Conservation (phyloP, 345 rosid species). For the Salix viminalis region DNA sequence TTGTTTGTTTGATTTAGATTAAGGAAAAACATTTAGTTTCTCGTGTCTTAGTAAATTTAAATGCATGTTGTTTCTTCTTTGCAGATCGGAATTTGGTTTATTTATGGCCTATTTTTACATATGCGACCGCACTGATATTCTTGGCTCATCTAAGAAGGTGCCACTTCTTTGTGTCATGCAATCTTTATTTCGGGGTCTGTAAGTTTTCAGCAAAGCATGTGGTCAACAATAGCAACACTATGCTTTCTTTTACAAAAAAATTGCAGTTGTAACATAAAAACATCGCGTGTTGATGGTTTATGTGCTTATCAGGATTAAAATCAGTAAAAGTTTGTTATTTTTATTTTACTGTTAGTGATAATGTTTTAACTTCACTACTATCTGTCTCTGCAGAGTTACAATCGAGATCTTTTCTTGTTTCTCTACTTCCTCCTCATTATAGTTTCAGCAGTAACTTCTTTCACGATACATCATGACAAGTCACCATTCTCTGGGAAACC, state of each 20-base stretch:
- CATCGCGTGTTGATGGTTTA: neutral
- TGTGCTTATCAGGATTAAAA: neutral
- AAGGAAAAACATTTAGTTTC: neutral
- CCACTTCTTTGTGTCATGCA: neutral
- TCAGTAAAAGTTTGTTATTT: neutral
- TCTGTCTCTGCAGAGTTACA: slow-evolving; percentile 64
- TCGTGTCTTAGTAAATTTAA: neutral
- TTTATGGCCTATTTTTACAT: slow-evolving; percentile 67
- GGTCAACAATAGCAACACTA: neutral
- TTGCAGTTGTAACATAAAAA: neutral
- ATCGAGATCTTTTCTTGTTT: slow-evolving; percentile 86
- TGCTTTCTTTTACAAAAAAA: neutral
- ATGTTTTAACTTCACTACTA: slow-evolving; percentile 12
- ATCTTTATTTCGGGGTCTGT: neutral
- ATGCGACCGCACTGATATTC: slow-evolving; percentile 87
- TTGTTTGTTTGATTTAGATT: slow-evolving; percentile 2
- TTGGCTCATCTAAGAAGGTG: slow-evolving; percentile 79
- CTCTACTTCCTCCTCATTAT: slow-evolving; percentile 93
- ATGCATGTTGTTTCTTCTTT: neutral
- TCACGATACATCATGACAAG: slow-evolving; percentile 79
- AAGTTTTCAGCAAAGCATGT: neutral
- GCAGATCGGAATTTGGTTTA: slow-evolving; percentile 71
- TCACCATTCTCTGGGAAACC: slow-evolving; percentile 85
- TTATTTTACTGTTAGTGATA: slow-evolving; percentile 13
- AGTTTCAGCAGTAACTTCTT: slow-evolving; percentile 87